phyloP scores from a whole-genome alignment of 129 eudicot genomes.

The Artemisia tridentata region DNA sequence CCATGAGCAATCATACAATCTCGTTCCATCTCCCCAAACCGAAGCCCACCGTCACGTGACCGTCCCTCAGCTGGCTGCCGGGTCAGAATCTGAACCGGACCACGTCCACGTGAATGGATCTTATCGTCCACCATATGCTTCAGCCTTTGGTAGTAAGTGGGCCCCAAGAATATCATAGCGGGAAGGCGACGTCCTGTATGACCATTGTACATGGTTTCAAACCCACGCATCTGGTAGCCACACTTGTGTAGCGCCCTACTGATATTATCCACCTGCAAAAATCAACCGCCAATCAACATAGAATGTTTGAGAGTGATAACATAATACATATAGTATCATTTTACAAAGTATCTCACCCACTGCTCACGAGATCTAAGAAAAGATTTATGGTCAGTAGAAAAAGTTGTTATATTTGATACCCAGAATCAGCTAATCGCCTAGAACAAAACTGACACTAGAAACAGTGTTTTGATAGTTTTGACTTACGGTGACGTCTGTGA shows the following conservation, averaged over 20 bases:
- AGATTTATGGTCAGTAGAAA: no score
- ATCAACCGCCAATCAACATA: background rate
- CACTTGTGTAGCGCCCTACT: conserved; percentile 91
- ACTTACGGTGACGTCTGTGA: conserved; percentile 88
- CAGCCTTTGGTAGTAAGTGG: conserved; percentile 89
- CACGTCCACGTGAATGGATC: conserved; percentile 94
- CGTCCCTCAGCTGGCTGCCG: conserved; percentile 79
- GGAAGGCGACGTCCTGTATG: conserved; percentile 81
- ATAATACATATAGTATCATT: no score
- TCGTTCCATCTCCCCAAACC: conserved; percentile 74
- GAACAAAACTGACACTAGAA: background rate
- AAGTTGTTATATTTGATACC: no score
- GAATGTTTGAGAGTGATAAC: background rate
- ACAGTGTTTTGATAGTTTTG: background rate
- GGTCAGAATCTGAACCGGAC: conserved; percentile 90
- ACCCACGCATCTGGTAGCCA: conserved; percentile 98
- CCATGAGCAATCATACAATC: conserved; percentile 99
- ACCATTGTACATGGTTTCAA: conserved; percentile 97
- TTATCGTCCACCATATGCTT: conserved; percentile 99
- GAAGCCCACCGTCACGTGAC: no score
- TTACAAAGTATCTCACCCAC: no score
- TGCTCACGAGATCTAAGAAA: no score
- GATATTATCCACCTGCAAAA: conserved; percentile 74
- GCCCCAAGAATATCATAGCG: conserved; percentile 91
- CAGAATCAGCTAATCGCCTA: background rate